Percentiles rank a stretch among this genome's conserved stretches.
phyloP scores from a whole-genome alignment of 2,329 filamentous ascomycete species.

The Ophiocordyceps polyrhachis-furcata region DNA sequence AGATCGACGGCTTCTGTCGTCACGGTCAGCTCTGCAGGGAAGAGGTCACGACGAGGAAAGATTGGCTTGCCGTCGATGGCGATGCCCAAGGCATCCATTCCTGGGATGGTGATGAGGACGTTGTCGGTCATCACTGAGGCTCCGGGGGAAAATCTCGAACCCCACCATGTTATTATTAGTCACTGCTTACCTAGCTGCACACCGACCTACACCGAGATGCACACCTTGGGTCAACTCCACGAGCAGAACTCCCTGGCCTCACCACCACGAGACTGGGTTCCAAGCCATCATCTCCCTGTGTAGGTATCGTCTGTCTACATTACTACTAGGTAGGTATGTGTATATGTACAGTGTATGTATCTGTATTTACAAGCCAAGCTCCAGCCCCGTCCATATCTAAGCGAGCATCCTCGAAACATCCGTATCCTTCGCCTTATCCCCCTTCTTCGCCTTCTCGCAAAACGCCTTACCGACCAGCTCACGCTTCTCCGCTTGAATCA shows the following conservation, averaged over 20 bases:
- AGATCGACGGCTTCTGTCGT: slow-evolving; percentile 18
- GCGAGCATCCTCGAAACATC: slow-evolving; percentile 31
- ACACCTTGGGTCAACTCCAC: too few species aligned
- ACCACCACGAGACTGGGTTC: too few species aligned
- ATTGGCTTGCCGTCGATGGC: not conserved
- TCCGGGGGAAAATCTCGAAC: too few species aligned
- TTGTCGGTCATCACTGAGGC: too few species aligned
- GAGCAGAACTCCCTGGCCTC: too few species aligned
- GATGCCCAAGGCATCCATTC: not conserved
- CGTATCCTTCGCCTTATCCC: slow-evolving; percentile 36
- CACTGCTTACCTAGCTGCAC: too few species aligned
- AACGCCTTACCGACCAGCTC: slow-evolving; percentile 63
- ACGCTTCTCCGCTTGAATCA: slow-evolving; percentile 63
- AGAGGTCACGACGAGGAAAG: not conserved
- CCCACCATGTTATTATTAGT: too few species aligned
- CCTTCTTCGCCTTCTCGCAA: slow-evolving; percentile 40
- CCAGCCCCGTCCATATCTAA: slow-evolving; percentile 3
- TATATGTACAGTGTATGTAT: too few species aligned
- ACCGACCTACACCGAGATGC: too few species aligned
- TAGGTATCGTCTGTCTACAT: too few species aligned
- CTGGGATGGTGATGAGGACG: not conserved
- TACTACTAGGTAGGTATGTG: too few species aligned
- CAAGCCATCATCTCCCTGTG: too few species aligned
- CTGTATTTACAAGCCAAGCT: not conserved
- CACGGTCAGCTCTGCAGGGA: not conserved